Percentiles rank a stretch among this genome's conserved stretches.
phyloP scores from a whole-genome alignment of 371 early-diverging fungal genomes.

The Entomophthora muscae region DNA sequence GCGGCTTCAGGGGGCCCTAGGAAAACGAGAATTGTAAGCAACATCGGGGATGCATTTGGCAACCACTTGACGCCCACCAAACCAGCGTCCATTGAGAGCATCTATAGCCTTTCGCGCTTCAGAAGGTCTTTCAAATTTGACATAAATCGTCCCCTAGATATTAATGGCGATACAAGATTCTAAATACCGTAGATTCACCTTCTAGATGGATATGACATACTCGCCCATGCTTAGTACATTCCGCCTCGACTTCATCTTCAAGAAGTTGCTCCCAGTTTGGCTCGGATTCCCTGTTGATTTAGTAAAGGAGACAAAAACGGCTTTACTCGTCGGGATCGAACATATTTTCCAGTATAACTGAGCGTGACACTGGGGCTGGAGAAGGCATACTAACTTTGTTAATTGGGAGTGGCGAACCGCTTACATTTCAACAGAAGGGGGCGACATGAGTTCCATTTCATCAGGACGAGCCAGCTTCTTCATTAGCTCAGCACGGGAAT shows the following conservation, averaged over 20 bases:
- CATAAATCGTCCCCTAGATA: constrained; percentile 18
- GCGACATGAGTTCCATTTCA: constrained; percentile 5
- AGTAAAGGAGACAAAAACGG: constrained; percentile 4
- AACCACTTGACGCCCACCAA: constrained; percentile 56
- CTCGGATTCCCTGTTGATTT: constrained; percentile 49
- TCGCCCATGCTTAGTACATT: constrained; percentile 63
- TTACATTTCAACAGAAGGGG: background rate
- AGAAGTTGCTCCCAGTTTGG: constrained; percentile 76
- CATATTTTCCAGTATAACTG: constrained; percentile 67
- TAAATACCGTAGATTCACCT: constrained; percentile 34
- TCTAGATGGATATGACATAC: constrained; percentile 63
- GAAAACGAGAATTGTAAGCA: constrained; percentile 45
- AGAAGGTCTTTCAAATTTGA: constrained; percentile 51
- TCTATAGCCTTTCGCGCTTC: constrained; percentile 46
- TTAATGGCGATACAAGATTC: background rate
- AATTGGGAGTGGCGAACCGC: background rate
- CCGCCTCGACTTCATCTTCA: constrained; percentile 66
- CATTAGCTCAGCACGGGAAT: constrained; percentile 71
- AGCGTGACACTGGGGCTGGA: constrained; percentile 18
- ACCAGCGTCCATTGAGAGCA: constrained; percentile 56
- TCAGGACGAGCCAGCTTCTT: constrained; percentile 50
- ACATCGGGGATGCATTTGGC: constrained; percentile 53
- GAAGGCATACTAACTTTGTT: constrained; percentile 9
- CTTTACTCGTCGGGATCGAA: constrained; percentile 75
- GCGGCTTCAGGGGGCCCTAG: constrained; percentile 23